Evolutionary conservation across 345 rosid species (phyloP).

Genomic region (Aquilaria yunnanensis): DNA sequence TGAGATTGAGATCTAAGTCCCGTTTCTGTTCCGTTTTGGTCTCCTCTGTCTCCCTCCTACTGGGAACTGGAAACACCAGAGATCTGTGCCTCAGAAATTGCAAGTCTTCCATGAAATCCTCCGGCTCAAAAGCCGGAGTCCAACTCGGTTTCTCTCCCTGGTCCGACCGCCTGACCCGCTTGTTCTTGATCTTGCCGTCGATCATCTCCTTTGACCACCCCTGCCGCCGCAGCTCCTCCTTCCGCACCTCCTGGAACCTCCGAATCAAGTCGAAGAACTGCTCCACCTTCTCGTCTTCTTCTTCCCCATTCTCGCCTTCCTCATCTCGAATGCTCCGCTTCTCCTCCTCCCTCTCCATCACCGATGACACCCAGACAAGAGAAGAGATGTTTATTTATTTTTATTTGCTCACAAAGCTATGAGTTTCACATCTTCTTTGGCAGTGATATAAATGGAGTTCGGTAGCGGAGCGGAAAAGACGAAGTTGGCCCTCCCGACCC

Average conservation of each 20-base stretch:
- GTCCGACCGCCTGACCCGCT: background rate
- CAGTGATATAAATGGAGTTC: too few relatives aligned
- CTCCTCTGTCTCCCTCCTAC: background rate
- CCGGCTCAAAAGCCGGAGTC: constrained; percentile 7
- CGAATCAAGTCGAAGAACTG: constrained; percentile 11
- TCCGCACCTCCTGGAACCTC: constrained; percentile 11
- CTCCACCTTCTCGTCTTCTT: constrained; percentile 23
- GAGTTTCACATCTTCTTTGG: too few relatives aligned
- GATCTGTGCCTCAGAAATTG: constrained; percentile 4
- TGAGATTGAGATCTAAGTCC: constrained; percentile 12
- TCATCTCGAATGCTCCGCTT: background rate
- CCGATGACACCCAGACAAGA: too few relatives aligned
- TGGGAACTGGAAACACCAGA: constrained; percentile 8
- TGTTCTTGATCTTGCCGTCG: background rate
- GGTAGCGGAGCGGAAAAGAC: too few relatives aligned
- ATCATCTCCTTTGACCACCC: background rate
- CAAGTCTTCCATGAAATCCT: background rate
- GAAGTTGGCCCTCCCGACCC: too few relatives aligned
- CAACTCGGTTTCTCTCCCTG: constrained; percentile 4
- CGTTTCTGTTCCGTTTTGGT: background rate
- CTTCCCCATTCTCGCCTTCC: background rate
- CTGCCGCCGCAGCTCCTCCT: constrained; percentile 3
- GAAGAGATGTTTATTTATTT: too few relatives aligned
- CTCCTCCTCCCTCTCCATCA: constrained; percentile 13
- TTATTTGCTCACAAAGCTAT: too few relatives aligned